A percentile compares a stretch with the other conserved stretches of the same genome.
phyloP scores from a whole-genome alignment of 768 basidiomycete genomes.

The Amanita phalloides region DNA sequence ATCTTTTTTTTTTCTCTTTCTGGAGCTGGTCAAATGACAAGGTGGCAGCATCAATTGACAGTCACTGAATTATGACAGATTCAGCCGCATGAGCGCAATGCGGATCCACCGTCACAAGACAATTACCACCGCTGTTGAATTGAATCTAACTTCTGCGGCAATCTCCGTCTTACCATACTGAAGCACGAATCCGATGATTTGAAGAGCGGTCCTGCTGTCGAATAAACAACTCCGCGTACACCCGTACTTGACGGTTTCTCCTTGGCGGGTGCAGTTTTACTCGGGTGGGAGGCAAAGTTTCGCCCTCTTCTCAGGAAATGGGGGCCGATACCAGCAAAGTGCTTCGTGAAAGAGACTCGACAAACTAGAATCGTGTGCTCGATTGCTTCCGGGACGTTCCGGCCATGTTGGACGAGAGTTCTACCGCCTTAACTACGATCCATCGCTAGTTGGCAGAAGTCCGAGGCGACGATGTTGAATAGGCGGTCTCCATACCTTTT shows the following conservation, averaged over 20 bases:
- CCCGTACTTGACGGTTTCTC: too few species aligned
- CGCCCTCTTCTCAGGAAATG: too few species aligned
- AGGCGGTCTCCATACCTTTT: neutral
- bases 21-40: too few species aligned
- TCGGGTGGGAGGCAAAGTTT: too few species aligned
- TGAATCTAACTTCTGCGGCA: neutral
- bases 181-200: neutral
- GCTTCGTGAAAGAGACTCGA: too few species aligned
- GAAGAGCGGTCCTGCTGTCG: neutral
- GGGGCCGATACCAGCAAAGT: too few species aligned
- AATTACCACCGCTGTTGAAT: neutral
- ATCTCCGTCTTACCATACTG: neutral
- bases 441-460: neutral
- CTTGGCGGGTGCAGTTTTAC: too few species aligned
- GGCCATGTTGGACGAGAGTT: neutral
- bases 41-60: neutral
- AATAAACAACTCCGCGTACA: neutral
- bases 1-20: too few species aligned
- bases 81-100: too few species aligned
- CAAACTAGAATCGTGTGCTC: too few species aligned
- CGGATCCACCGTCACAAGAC: neutral
- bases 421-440: neutral
- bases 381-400: neutral
- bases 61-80: neutral
- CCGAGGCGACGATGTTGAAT: neutral